phyloP scores from a whole-genome alignment of 2,329 filamentous ascomycete species.

The Arachnomyces sp. region DNA sequence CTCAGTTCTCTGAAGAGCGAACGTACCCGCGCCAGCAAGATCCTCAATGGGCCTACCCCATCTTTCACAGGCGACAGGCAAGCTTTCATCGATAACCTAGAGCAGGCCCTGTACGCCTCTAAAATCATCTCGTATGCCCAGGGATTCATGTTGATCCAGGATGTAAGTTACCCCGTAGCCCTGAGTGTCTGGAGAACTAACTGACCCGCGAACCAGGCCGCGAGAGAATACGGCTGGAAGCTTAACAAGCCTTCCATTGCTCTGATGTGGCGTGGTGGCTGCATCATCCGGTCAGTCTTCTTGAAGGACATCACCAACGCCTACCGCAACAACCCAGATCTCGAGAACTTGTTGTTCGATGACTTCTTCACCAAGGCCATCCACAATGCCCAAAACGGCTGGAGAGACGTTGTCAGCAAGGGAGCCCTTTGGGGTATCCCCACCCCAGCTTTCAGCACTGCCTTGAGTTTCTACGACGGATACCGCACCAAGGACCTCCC shows the following conservation, averaged over 20 bases:
- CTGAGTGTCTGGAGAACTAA: conserved; percentile 1
- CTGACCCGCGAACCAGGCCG: conserved; percentile 55
- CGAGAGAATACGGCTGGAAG: conserved; percentile 95
- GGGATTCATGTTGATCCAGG: conserved; percentile 99
- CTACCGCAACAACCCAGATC: conserved; percentile 87
- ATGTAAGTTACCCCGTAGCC: conserved; percentile 52
- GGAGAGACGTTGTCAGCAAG: conserved; percentile 88
- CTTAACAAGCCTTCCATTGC: conserved; percentile 99
- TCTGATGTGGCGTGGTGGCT: conserved; percentile 99
- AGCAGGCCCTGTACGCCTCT: conserved; percentile 97
- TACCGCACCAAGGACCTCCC: conserved; percentile 96
- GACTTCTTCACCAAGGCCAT: conserved; percentile 99
- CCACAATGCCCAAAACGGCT: conserved; percentile 87
- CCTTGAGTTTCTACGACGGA: conserved; percentile 96
- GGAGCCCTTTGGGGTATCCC: conserved; percentile 90
- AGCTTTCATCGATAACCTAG: conserved; percentile 91
- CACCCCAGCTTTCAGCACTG: conserved; percentile 92
- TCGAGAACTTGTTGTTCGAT: conserved; percentile 97
- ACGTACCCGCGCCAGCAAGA: conserved; percentile 71
- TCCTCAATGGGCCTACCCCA: conserved; percentile 69
- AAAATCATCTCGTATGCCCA: conserved; percentile 99
- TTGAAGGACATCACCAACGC: conserved; percentile 98
- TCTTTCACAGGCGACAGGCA: conserved; percentile 85
- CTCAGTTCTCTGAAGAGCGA: conserved; percentile 90
- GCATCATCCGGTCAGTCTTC: conserved; percentile 99